Base-by-base conservation (phyloP, 768 basidiomycete species). In the Mycena vitilis region DNA sequence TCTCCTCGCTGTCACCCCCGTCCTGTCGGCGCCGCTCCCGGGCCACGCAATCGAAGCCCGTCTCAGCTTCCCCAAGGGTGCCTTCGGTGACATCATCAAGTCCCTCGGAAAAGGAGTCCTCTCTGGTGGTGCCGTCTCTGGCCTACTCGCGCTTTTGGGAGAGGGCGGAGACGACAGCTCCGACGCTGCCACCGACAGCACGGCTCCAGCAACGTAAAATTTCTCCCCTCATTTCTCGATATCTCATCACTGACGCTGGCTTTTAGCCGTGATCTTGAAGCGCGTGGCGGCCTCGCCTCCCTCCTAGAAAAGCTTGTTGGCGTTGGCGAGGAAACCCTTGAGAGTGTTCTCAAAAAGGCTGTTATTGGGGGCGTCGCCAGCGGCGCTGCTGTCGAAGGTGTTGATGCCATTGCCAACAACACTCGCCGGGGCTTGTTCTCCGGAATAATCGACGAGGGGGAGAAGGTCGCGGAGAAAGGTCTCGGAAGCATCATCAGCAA, bases 331-430 rank as follows among this genome's bases (percentile, higher is more conserved):
- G 68, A 63, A 8, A 47, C 57, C 47, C 62, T 69, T 8, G 62
- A 60, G 51, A 64, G 57, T 34, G 68, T 69, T 11, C 34, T 69
- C 10, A 69, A 69, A 45, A 69, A 69, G 10, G 63, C 68, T 2
- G 18, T 69, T 25, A 38, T 69, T 34, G 68, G 68, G 4, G 68
- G 68, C 23, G 58, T 49, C 25, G 68, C 68, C 44, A 60, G 57
- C 44, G 68, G 68, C 30, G 63, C 30, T 8, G 68, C 63, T 2
- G 49, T 49, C 1, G 63, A 60, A 30, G 68, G 58, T 49, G 63
- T 60, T 12, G 51, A 63, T 49, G 44, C 60, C 1, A 51, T 22
- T 25, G 23, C 66, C 57, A 63, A 34, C 65, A 55, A 34, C 5
- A 30, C 30, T 30, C 30, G 30, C 25, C 67, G 67, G 11, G 42